Conservation (phyloP, 495 filamentous ascomycete genomes). For the Aspergillus sclerotioniger region DNA sequence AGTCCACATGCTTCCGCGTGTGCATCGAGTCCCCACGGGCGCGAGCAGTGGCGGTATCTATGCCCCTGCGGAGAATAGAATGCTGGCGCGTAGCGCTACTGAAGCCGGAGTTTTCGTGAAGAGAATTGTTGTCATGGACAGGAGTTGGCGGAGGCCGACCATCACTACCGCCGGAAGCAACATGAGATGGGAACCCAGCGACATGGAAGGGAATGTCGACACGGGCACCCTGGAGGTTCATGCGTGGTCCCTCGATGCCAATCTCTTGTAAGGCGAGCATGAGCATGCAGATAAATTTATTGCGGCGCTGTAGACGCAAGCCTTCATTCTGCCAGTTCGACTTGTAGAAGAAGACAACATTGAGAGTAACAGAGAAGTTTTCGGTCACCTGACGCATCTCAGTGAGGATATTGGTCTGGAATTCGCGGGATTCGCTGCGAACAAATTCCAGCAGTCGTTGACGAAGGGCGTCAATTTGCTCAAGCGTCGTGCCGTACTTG, state of each 20-base stretch:
- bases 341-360: slow-evolving; percentile 98
- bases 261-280: slow-evolving; percentile 84
- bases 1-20: slow-evolving; percentile 68
- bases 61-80: slow-evolving; percentile 55
- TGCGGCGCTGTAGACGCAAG: slow-evolving; percentile 82
- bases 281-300: slow-evolving; percentile 92
- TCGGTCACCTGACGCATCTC: slow-evolving; percentile 71
- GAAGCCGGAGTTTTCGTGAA: slow-evolving; percentile 30
- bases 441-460: slow-evolving; percentile 84
- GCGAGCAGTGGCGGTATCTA: slow-evolving; percentile 41
- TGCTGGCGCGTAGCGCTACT: slow-evolving; percentile 36
- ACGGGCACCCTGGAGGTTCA: slow-evolving; percentile 67
- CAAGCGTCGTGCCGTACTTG: slow-evolving; percentile 84
- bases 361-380: slow-evolving; percentile 74
- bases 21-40: slow-evolving; percentile 54
- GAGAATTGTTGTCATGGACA: slow-evolving; percentile 16
- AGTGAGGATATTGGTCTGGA: slow-evolving; percentile 85
- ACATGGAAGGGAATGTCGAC: slow-evolving; percentile 60
- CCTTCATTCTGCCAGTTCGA: slow-evolving; percentile 93
- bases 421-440: slow-evolving; percentile 83
- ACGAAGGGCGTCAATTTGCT: slow-evolving; percentile 83
- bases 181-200: slow-evolving; percentile 35
- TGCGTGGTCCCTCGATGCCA: slow-evolving; percentile 82
- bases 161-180: slow-evolving; percentile 16
- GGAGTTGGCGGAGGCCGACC: slow-evolving; percentile 16